Percentiles rank a stretch among this genome's conserved stretches.
These are phyloP conservation scores for Candida schatavii DNA, from an alignment of 805 yeast genomes.

Conservation along the genomic window DNA sequence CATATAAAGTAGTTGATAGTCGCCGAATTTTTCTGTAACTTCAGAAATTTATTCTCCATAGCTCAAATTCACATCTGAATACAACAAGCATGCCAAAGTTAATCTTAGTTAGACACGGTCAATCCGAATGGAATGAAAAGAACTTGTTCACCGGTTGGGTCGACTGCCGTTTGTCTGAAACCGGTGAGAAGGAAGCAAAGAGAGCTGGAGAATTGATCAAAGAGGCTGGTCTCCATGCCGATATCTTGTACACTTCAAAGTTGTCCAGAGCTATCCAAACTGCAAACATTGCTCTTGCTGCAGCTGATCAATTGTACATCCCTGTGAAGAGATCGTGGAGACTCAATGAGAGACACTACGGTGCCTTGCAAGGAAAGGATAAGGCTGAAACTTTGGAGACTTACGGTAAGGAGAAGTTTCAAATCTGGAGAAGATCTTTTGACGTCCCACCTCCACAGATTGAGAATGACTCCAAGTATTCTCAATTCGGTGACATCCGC, in stretches of 20 bases:
- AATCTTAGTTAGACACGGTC: constrained; percentile 97
- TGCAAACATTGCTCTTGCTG: constrained; percentile 88
- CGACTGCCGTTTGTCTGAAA: constrained; percentile 79
- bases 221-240: constrained; percentile 83
- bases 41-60: not conserved
- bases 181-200: constrained; percentile 86
- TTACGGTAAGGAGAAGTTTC: constrained; percentile 91
- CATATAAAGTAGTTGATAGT: constrained; percentile 4
- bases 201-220: constrained; percentile 91
- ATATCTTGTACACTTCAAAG: constrained; percentile 85
- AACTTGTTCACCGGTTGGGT: constrained; percentile 99
- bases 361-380: constrained; percentile 98
- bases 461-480: constrained; percentile 71
- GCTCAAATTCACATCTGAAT: too few species aligned
- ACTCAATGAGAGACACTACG: constrained; percentile 98
- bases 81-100: constrained; percentile 62
- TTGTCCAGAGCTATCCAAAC: constrained; percentile 95
- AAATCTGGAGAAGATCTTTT: constrained; percentile 95
- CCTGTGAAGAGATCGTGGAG: constrained; percentile 97
- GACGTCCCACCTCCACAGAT: constrained; percentile 95
- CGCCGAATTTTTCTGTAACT: not conserved
- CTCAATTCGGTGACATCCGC: constrained; percentile 84
- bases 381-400: constrained; percentile 87
- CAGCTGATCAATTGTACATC: constrained; percentile 85
- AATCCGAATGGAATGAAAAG: constrained; percentile 98